phyloP scores from a whole-genome alignment of 2,329 filamentous ascomycete species.

The Chaetomiaceae sp. region DNA sequence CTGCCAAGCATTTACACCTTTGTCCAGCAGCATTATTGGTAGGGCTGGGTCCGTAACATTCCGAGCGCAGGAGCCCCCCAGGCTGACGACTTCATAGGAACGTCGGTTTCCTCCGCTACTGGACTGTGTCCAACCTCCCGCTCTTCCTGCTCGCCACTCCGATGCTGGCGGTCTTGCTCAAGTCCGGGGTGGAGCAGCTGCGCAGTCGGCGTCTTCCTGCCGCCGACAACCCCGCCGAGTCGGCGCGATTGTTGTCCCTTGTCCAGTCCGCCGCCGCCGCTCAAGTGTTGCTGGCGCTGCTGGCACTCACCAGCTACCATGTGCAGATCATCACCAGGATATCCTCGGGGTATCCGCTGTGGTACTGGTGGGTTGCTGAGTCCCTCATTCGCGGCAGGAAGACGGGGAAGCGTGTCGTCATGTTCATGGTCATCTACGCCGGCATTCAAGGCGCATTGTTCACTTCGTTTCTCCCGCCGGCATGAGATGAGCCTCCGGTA shows the following conservation, averaged over 20 bases:
- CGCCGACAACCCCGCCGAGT: conserved; percentile 8
- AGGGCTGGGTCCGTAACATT: conserved; percentile 32
- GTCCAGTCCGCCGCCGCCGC: conserved; percentile 60
- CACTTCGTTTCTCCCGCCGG: conserved; percentile 86
- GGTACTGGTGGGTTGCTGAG: conserved; percentile 76
- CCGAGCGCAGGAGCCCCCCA: neutral
- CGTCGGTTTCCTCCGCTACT: conserved; percentile 83
- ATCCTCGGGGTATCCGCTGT: conserved; percentile 81
- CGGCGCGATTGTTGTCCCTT: conserved; percentile 29
- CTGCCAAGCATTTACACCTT: conserved; percentile 87
- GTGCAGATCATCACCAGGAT: conserved; percentile 91
- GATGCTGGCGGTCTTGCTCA: conserved; percentile 63
- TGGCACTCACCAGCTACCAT: conserved; percentile 79
- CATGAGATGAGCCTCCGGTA: conserved; percentile 41
- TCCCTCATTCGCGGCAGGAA: conserved; percentile 35
- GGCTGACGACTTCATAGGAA: conserved; percentile 55
- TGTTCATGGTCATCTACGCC: conserved; percentile 76
- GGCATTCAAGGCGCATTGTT: conserved; percentile 79
- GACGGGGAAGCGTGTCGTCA: conserved; percentile 41
- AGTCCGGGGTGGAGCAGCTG: conserved; percentile 49
- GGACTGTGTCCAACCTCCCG: conserved; percentile 80
- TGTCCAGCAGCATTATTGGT: conserved; percentile 91
- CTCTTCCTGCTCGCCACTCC: conserved; percentile 81
- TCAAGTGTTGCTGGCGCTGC: conserved; percentile 65
- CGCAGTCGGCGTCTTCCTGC: conserved; percentile 3